These are phyloP conservation scores for Exophiala aquamarina DNA, from an alignment of 2,329 filamentous ascomycete genomes.

Conservation along the genomic window DNA sequence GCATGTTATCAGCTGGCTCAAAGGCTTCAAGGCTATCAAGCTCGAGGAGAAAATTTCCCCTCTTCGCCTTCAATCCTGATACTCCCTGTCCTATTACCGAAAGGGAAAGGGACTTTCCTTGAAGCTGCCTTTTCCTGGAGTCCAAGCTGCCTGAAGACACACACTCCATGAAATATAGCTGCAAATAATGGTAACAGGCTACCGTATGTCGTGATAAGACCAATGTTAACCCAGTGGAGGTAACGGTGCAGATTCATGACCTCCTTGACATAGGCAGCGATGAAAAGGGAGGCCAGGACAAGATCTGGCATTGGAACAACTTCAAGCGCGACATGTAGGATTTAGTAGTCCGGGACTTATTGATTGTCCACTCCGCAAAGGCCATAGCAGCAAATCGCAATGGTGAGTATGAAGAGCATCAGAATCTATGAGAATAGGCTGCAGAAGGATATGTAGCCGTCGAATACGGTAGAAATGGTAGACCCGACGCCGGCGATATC, in stretches of 20 bases:
- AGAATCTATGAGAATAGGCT: neutral
- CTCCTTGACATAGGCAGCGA: neutral
- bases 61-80: too few relatives aligned
- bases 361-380: neutral
- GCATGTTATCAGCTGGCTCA: too few relatives aligned
- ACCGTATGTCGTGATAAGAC: neutral
- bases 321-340: neutral
- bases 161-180: too few relatives aligned
- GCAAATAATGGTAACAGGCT: too few relatives aligned
- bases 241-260: neutral
- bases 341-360: neutral
- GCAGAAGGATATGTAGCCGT: neutral
- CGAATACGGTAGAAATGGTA: neutral
- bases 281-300: neutral
- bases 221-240: neutral
- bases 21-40: too few relatives aligned
- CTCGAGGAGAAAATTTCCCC: too few relatives aligned
- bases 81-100: too few relatives aligned
- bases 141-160: too few relatives aligned
- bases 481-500: too few relatives aligned
- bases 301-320: neutral
- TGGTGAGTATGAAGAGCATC: neutral
- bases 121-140: too few relatives aligned
- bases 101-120: too few relatives aligned
- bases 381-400: neutral